phyloP scores from a whole-genome alignment of 371 early-diverging fungal species.

The Rhizopus arrhizus region DNA sequence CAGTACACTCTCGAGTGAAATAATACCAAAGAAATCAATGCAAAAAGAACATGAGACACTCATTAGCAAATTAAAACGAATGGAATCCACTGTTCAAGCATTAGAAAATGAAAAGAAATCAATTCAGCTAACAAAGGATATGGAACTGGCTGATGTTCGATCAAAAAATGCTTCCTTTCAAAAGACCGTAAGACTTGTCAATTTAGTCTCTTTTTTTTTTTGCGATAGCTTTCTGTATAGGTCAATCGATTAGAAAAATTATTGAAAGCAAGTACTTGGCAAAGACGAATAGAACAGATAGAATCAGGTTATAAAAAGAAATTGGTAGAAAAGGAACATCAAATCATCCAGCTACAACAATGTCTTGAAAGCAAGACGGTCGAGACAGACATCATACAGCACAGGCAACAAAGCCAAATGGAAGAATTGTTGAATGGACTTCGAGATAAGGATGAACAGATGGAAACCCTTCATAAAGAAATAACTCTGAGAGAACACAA shows the following conservation, averaged over 20 bases:
- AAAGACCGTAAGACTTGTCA: conserved; percentile 28
- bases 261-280: conserved; percentile 30
- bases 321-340: conserved; percentile 24
- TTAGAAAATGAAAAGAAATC: conserved; percentile 34
- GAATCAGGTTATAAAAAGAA: conserved; percentile 12
- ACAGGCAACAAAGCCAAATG: not conserved
- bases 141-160: conserved; percentile 39
- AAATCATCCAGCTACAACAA: conserved; percentile 5
- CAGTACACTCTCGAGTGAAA: conserved; percentile 1
- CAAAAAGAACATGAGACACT: conserved; percentile 47
- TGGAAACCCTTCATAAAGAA: not conserved
- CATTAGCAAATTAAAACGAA: conserved; percentile 33
- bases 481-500: not conserved
- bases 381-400: not conserved
- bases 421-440: not conserved
- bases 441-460: not conserved
- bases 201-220: not conserved
- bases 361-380: not conserved
- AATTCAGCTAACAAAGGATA: conserved; percentile 22
- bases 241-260: conserved; percentile 33
- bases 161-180: conserved; percentile 34
- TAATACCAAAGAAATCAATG: conserved; percentile 31
- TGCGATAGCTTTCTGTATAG: conserved; percentile 17
- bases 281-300: conserved; percentile 34
- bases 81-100: conserved; percentile 30